Evolutionary conservation across 805 yeast genomes (phyloP), one percentile per base, ranked within the genome.

Genomic region (baker's yeast (Saccharomyces cerevisiae)): DNA sequence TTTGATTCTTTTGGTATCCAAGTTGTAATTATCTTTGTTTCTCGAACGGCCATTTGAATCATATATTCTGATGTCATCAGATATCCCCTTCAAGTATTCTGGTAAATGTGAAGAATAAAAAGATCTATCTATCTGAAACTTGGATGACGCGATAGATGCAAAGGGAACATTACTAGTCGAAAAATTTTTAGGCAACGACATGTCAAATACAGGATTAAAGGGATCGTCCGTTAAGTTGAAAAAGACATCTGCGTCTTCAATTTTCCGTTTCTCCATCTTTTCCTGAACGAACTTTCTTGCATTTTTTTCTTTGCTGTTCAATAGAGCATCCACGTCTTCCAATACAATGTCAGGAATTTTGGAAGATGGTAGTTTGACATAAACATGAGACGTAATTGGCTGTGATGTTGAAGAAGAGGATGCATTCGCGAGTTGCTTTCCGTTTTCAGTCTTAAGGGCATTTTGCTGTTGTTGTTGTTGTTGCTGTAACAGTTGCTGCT

Each of bases 271-370:
- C 51, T 81, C 81, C 70, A 92, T 76, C 67, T 89, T 87, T 61
- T 89, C 96, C 58, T 83, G 81, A 50, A 94, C 96, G n/a, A 89
- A 95, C 53, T 83, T 80, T 57, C 84, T 83, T 57, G 91, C 84
- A 6, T 88, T 85, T 53, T 79, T 83, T 57, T 89, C 85, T 70
- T 89, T 89, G 58, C 84, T 91, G 49, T 80, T 76, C 50, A 87
- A 72, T 24, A 89, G 83, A 48, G 82, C 79, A 53, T 87, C 87
- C 10, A 90, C 91, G 5, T 96, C 88, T 26, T 87, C 84, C 56
- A 92, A 75, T 49, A 89, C 96, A 78, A 91, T 79, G 70, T 92
- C 97, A 14, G 98, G 97, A 58, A 92, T 87, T 70, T 89, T 88
- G 1, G 96, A 87, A 41, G 94, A 85, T 2, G 97, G 96, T 43